These are phyloP conservation scores for Aspergillus niger DNA, from an alignment of 2,329 filamentous ascomycete genomes.

Conservation along the genomic window DNA sequence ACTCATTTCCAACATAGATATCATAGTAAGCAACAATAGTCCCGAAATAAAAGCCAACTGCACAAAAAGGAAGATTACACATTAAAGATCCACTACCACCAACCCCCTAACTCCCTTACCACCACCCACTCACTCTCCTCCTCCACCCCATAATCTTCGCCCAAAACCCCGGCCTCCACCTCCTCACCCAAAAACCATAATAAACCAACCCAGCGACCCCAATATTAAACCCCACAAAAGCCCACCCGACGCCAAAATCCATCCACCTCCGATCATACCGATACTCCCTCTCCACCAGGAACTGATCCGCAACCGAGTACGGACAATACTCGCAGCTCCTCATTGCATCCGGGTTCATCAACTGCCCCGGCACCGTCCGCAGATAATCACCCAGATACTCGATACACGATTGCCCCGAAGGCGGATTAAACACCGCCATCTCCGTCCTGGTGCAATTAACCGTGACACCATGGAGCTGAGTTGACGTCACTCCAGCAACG, in stretches of 20 bases:
- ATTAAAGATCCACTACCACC: too few relatives aligned
- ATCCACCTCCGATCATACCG: constrained; percentile 63
- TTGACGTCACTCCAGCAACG: constrained; percentile 66
- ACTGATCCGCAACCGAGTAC: constrained; percentile 40
- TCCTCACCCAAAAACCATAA: background rate
- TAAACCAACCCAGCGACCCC: constrained; percentile 42
- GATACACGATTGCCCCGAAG: constrained; percentile 57
- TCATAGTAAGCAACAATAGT: background rate
- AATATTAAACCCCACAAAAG: constrained; percentile 60
- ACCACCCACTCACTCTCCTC: too few relatives aligned
- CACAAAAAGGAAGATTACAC: background rate
- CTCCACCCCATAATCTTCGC: background rate
- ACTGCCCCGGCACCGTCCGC: constrained; percentile 52
- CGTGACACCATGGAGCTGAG: constrained; percentile 66
- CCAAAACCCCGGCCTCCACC: background rate
- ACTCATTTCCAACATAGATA: too few relatives aligned
- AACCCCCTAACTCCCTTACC: background rate
- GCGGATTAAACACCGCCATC: constrained; percentile 64
- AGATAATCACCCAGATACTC: constrained; percentile 61
- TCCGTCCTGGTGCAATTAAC: constrained; percentile 72
- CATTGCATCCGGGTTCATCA: constrained; percentile 54
- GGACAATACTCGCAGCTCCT: constrained; percentile 55
- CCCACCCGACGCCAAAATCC: constrained; percentile 67
- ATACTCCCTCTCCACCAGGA: constrained; percentile 46
- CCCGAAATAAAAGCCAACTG: background rate